phyloP scores from a whole-genome alignment of 164 flowering plant species.

The Chimonanthus praecox region DNA sequence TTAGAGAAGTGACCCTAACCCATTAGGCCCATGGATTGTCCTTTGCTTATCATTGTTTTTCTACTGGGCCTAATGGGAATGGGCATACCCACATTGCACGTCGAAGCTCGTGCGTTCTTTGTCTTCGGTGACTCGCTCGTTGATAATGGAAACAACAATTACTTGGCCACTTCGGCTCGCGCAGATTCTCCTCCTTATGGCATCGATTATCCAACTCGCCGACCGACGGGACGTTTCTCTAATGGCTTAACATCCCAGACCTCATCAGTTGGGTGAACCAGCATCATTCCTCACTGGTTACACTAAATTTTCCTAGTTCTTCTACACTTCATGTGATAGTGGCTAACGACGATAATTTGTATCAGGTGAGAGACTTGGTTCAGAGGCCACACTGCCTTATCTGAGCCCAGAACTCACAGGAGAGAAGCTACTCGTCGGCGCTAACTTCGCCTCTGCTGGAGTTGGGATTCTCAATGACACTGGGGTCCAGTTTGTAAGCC shows the following conservation, averaged over 20 bases:
- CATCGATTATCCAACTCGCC: slow-evolving; percentile 60
- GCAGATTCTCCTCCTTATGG: slow-evolving; percentile 82
- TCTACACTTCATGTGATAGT: background rate
- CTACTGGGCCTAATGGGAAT: background rate
- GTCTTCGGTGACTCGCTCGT: slow-evolving; percentile 88
- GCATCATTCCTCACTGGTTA: background rate
- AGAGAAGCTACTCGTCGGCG: slow-evolving; percentile 55
- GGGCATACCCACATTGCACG: background rate
- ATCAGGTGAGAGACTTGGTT: slow-evolving; percentile 53
- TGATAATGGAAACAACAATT: slow-evolving; percentile 79
- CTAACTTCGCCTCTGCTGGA: slow-evolving; percentile 93
- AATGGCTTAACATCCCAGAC: slow-evolving; percentile 77
- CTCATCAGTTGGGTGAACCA: slow-evolving; percentile 40
- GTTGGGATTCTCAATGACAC: slow-evolving; percentile 84
- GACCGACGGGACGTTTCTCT: slow-evolving; percentile 80
- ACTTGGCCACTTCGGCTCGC: slow-evolving; percentile 59
- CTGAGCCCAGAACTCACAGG: slow-evolving; percentile 58
- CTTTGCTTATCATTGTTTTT: slow-evolving; percentile 1
- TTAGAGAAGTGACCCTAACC: background rate
- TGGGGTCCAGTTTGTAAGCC: slow-evolving; percentile 77
- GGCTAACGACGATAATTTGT: background rate
- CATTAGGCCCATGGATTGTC: slow-evolving; percentile 8
- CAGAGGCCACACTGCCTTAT: slow-evolving; percentile 52
- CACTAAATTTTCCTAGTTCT: background rate
- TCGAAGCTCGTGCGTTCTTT: slow-evolving; percentile 58